These are phyloP conservation scores for Stachybotrys elegans DNA, from an alignment of 2,329 filamentous ascomycete genomes.

Conservation along the genomic window DNA sequence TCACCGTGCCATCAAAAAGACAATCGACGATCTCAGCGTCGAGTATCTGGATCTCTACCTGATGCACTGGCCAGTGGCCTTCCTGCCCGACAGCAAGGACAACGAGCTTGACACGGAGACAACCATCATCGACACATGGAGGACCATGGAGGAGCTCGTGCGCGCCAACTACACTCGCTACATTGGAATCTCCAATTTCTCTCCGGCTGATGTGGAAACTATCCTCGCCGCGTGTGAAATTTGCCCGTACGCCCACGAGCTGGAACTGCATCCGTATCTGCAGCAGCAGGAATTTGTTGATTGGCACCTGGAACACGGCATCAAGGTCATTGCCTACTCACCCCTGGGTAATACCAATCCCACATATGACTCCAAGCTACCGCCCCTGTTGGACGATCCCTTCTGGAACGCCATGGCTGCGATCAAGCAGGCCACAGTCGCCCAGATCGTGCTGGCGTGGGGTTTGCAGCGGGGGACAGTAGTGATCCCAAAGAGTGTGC, in stretches of 20 bases:
- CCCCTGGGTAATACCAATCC: slow-evolving; percentile 17
- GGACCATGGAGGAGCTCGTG: slow-evolving; percentile 21
- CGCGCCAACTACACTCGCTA: slow-evolving; percentile 13
- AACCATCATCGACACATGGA: slow-evolving; percentile 23
- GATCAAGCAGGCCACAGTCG: slow-evolving; percentile 14
- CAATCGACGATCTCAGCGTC: slow-evolving; percentile 23
- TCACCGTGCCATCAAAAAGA: slow-evolving; percentile 18
- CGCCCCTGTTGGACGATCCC: slow-evolving; percentile 8
- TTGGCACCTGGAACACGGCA: slow-evolving; percentile 19
- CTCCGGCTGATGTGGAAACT: slow-evolving; percentile 40
- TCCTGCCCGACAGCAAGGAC: slow-evolving; percentile 10
- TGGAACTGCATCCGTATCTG: slow-evolving; percentile 59
- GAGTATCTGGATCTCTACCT: slow-evolving; percentile 26
- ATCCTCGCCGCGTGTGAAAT: slow-evolving; percentile 30
- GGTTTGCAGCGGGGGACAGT: slow-evolving; percentile 14
- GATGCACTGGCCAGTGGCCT: slow-evolving; percentile 21
- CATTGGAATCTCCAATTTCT: slow-evolving; percentile 55
- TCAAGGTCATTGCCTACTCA: slow-evolving; percentile 18
- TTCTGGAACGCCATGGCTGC: slow-evolving; percentile 12
- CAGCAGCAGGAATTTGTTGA: slow-evolving; percentile 22
- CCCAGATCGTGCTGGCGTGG: slow-evolving; percentile 15
- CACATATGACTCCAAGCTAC: slow-evolving; percentile 13
- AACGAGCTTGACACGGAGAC: slow-evolving; percentile 13
- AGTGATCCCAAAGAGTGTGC: slow-evolving; percentile 15
- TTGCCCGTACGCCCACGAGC: slow-evolving; percentile 18